These are phyloP conservation scores for Hyparrhenia diplandra DNA, from an alignment of 176 grass and related monocot genomes.

Conservation along the genomic window DNA sequence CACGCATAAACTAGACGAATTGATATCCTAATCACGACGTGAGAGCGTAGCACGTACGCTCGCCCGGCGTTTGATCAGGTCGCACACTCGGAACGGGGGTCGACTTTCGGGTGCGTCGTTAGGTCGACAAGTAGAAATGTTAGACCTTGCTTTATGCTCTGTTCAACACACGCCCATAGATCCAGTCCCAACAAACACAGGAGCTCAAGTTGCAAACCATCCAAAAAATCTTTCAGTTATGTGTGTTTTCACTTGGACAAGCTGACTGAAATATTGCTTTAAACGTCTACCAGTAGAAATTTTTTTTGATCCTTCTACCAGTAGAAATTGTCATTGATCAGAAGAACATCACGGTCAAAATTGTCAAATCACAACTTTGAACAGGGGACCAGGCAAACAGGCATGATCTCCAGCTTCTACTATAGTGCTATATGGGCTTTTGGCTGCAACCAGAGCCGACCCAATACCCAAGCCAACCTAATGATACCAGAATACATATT, in stretches of 20 bases:
- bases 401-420: neutral
- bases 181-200: neutral
- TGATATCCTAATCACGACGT: no score
- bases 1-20: no score
- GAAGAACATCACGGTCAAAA: neutral
- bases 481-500: conserved; percentile 21
- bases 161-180: neutral
- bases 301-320: no score
- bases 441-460: neutral
- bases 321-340: neutral
- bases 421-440: neutral
- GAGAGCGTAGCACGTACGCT: no score
- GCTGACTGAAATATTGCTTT: neutral
- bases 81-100: neutral
- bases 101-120: neutral
- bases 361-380: conserved; percentile 8
- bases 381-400: conserved; percentile 4
- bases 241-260: neutral
- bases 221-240: neutral
- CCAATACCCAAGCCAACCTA: neutral
- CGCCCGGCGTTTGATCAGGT: no score
- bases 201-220: neutral
- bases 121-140: neutral
- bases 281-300: neutral
- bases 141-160: neutral